Evolutionary conservation across 2,329 filamentous ascomycete species (phyloP), one percentile per base, ranked within the genome.

Genomic region (Tricladium varicosporioides): DNA sequence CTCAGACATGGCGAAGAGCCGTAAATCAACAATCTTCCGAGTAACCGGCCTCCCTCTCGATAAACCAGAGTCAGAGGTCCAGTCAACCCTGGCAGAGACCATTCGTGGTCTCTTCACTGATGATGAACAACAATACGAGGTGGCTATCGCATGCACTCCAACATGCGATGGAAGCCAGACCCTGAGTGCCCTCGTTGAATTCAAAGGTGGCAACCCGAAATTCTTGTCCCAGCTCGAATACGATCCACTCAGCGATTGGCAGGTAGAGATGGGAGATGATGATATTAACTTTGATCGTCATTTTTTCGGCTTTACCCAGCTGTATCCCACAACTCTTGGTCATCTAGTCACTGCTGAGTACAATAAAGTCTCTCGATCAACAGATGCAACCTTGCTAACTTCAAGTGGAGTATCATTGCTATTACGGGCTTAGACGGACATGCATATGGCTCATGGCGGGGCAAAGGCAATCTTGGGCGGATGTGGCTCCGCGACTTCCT

Each of bases 401-500:
- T 36, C 32, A 36, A 36, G 8, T 36, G 18, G 42, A 69, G 67
- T 43, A 63, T 69, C 19, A 62, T 70, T 16, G 67, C 66, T 2
- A 66, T 69, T 16, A 62, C 64, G 1, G 67, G 67, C 5, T 67
- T 70, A 22, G 63, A 69, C 19, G 65, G 68, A 33, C 66, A 71
- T 60, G 63, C 70, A 7, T 72, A 71, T 49, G 68, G 68, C 15
- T 71, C 68, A 5, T 72, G 69, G 69, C 59, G 61, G 48, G 66
- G 63, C 2, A 65, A 60, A 48, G 60, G 63, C 9, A 61, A 61
- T 19, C 54, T 61, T 13, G 47, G 56, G 32, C 57, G 61, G 1
- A 72, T 71, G 66, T 71, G 67, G 68, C 61, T 71, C 0, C 60
- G 66, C 1, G 60, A 72, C 49, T 72, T 72, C 50, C 56, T 71